phyloP scores from a whole-genome alignment of 176 grass and related monocot species.

The Dactylis glomerata region DNA sequence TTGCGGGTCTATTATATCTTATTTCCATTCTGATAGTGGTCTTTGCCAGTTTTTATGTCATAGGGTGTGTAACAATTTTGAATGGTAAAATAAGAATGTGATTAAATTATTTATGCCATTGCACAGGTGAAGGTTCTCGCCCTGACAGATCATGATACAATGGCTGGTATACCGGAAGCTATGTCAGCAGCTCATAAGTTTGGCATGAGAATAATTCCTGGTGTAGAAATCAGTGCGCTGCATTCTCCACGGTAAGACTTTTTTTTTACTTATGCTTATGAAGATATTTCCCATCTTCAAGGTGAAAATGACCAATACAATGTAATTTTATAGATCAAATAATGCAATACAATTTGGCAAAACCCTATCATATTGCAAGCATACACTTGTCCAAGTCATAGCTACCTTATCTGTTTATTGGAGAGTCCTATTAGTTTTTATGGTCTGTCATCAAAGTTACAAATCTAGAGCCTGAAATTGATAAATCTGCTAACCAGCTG shows the following conservation, averaged over 20 bases:
- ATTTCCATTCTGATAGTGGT: not conserved
- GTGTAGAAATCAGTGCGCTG: conserved; percentile 85
- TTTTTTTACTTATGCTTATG: not conserved
- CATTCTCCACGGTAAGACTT: conserved; percentile 63
- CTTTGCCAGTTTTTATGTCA: not conserved
- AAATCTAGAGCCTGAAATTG: not conserved
- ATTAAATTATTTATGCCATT: conserved; percentile 28
- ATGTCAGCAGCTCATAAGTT: conserved; percentile 58
- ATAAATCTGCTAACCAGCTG: not conserved
- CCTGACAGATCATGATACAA: conserved; percentile 93
- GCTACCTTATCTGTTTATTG: not conserved
- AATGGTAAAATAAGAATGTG: conserved; percentile 13
- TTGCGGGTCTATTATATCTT: not conserved
- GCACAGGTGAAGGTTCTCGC: conserved; percentile 91
- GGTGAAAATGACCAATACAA: not conserved
- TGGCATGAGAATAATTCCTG: conserved; percentile 91
- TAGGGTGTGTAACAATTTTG: not conserved
- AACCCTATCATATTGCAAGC: not conserved
- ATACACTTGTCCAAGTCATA: not conserved
- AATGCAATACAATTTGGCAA: not conserved
- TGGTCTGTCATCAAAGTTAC: not conserved
- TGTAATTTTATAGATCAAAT: not conserved
- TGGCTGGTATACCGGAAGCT: conserved; percentile 87
- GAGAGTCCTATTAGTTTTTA: not conserved
- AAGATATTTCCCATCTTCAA: not conserved